A percentile compares a stretch with the other conserved stretches of the same genome.
Evolutionary conservation across 106 monocot genomes (phyloP).

Genomic region (Acorus gramineus): DNA sequence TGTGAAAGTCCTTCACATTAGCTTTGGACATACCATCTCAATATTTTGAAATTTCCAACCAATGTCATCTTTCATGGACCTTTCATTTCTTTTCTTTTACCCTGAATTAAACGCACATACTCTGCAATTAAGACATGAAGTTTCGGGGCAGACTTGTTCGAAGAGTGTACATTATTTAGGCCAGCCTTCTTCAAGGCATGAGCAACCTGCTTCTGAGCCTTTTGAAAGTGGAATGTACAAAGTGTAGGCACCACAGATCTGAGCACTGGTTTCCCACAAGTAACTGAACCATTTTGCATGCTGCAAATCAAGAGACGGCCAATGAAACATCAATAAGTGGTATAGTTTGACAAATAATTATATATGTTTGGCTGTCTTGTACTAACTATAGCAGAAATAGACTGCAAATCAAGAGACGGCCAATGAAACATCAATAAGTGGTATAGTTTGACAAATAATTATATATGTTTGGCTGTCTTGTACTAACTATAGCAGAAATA

Average conservation of each 20-base stretch:
- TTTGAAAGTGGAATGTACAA: constrained; percentile 49
- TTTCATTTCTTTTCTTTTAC: constrained; percentile 26
- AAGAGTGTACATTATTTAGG: constrained; percentile 20
- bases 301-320: constrained; percentile 8
- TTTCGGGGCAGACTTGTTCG: constrained; percentile 31
- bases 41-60: too few relatives aligned
- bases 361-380: too few relatives aligned
- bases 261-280: constrained; percentile 47
- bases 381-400: too few relatives aligned
- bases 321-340: too few relatives aligned
- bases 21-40: too few relatives aligned
- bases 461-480: too few relatives aligned
- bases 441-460: too few relatives aligned
- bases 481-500: too few relatives aligned
- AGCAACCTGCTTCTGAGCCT: constrained; percentile 26
- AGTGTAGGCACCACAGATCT: constrained; percentile 41
- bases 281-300: constrained; percentile 24
- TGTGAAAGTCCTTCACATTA: too few relatives aligned
- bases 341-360: too few relatives aligned
- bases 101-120: constrained; percentile 50
- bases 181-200: constrained; percentile 59
- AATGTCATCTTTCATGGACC: too few relatives aligned
- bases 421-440: too few relatives aligned
- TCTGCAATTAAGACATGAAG: constrained; percentile 38
- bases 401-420: constrained; percentile 8